Base-by-base conservation (phyloP, 768 basidiomycete genomes). In the Termitomyces sp. region DNA sequence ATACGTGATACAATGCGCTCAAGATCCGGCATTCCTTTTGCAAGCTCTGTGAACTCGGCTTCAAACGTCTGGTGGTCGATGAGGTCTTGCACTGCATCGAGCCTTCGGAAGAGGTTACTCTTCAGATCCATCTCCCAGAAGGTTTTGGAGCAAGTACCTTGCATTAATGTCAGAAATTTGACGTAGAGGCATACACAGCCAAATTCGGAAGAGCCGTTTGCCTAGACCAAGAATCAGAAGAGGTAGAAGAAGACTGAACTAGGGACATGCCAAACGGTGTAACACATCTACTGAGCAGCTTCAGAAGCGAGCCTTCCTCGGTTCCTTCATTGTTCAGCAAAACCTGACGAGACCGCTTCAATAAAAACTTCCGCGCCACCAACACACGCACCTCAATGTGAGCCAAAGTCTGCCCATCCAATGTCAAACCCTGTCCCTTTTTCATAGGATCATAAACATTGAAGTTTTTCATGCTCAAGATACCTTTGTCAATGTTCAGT, bases 371-470 rank as follows among this genome's bases (percentile, higher is more conserved):
- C n/a, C n/a, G n/a, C 22, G 28, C 56, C 39, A 37, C 39, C 15
- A 37, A 24, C 20, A 64, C 70, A 64, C 70, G 44, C 53, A 94
- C 93, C 79, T 99, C 97, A 60, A 99, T 80, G 69, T 99, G 97
- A 16, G 92, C 90, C 54, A 99, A 77, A 0, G 94, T 95, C 69
- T 98, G 94, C 3, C 97, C 97, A 70, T 99, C 95, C 44, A 99
- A 78, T 0, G 91, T 81, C 55, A 98, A 73, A 28, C 86, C 90
- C 67, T 87, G 80, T n/a, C 94, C 94, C 59, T 81, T 81, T 68
- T 89, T 87, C 84, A 98, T 93, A 0, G 97, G 97, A 70, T 98
- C 94, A 67, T 96, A 97, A 39, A 97, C 79, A 64, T 98, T 95
- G 80, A 99, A 99, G 68, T 98, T 98, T 74, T 86, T 90, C 88